phyloP scores from a whole-genome alignment of 306 rosid genomes.

The Malus sieversii region DNA sequence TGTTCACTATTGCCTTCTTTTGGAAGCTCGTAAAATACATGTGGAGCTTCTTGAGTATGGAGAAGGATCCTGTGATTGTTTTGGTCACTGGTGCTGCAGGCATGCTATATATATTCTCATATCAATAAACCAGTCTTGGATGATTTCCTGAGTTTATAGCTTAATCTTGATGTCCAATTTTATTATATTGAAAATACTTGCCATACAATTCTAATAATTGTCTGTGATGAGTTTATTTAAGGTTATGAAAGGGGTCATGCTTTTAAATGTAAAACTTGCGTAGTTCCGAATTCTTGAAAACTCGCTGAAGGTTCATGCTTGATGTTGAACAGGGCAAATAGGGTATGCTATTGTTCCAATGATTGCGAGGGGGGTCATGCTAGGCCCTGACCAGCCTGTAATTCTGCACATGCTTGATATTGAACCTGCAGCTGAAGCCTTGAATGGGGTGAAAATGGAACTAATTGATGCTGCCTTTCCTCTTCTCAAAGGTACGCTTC shows the following conservation, averaged over 20 bases:
- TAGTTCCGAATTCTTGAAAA: background rate
- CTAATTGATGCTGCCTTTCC: conserved; percentile 62
- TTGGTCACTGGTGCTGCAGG: conserved; percentile 89
- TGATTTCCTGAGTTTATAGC: background rate
- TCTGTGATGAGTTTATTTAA: background rate
- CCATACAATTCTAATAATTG: background rate
- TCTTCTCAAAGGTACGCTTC: conserved; percentile 34
- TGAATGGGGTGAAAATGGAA: conserved; percentile 67
- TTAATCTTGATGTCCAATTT: background rate
- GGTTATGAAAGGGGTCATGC: background rate
- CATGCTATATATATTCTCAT: conserved; percentile 21
- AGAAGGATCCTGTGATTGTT: conserved; percentile 62
- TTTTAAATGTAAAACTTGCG: background rate
- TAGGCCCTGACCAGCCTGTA: conserved; percentile 64
- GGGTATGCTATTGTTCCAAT: conserved; percentile 80
- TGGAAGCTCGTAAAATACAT: conserved; percentile 61
- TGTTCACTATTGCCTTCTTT: conserved; percentile 39
- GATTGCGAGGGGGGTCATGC: conserved; percentile 70
- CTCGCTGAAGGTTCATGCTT: background rate
- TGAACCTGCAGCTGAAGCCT: conserved; percentile 49
- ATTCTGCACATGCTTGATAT: conserved; percentile 70
- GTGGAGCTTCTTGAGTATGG: conserved; percentile 49
- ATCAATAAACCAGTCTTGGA: background rate
- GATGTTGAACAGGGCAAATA: conserved; percentile 50
- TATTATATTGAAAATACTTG: background rate